phyloP scores from a whole-genome alignment of 306 rosid species.

The Nissolia schottii region DNA sequence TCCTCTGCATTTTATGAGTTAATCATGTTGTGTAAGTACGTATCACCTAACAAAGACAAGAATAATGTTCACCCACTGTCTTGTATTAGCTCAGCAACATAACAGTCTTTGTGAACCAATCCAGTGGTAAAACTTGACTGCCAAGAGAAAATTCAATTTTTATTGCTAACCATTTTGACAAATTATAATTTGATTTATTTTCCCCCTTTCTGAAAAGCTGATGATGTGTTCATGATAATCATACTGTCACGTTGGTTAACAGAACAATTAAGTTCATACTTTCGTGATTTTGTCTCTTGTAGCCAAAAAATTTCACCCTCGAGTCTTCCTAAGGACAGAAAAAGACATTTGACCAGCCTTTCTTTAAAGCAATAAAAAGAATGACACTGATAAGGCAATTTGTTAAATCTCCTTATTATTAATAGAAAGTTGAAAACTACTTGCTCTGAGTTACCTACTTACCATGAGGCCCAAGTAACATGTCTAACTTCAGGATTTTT shows the following conservation, averaged over 20 bases:
- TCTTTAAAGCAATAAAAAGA: conserved; percentile 26
- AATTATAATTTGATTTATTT: not conserved
- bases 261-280: not conserved
- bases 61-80: not conserved
- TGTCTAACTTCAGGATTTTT: not conserved
- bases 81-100: not conserved
- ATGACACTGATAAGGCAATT: conserved; percentile 13
- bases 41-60: conserved; percentile 10
- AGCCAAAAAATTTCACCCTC: not conserved
- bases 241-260: not conserved
- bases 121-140: not conserved
- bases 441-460: not conserved
- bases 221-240: not conserved
- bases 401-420: not conserved
- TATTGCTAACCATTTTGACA: not conserved
- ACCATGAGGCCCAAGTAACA: not conserved
- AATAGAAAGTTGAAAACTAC: not conserved
- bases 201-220: not conserved
- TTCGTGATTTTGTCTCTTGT: conserved; percentile 10
- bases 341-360: conserved; percentile 27
- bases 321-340: not conserved
- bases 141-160: not conserved
- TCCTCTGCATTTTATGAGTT: not conserved
- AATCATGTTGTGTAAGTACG: not conserved
- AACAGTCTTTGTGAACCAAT: not conserved